Evolutionary conservation across 768 basidiomycete species (phyloP), one percentile per base, ranked within the genome.

Genomic region (Tricholoma flavovirens): DNA sequence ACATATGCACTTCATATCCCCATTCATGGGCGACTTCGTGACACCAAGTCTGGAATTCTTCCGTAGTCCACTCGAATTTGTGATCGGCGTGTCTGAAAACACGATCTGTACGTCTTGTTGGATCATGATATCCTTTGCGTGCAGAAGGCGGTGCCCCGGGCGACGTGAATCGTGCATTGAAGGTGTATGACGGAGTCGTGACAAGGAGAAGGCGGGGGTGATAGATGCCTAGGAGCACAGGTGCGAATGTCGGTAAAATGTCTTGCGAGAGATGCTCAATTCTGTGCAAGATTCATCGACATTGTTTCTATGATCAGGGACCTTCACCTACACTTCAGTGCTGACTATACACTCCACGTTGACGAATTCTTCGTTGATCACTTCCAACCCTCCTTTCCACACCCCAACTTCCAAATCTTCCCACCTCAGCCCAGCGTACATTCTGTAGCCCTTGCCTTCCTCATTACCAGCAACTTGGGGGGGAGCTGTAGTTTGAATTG

Each of bases 141-240:
- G 75, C 73, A 4, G 74, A 70, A 35, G 74, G 66, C 4, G 71
- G 70, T 0, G 70, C 67, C 35, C 71, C 74, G 0, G 87, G 88
- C 1, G 81, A 67, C 0, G 83, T 79, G 73, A 91, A 93, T 1
- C 85, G 82, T 17, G 76, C 77, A 60, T 93, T 95, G 76, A 88
- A 96, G 1, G 80, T 83, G 71, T 87, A 93, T 2, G 88, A 90
- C 0, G 92, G 93, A 0, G 93, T 96, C 0, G 93, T 95, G 63
- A 94, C 65, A 19, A 96, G 77, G 43, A 93, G 75, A 42, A 86
- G 64, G 24, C 77, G 75, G 0, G 93, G 93, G 54, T 82, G 83
- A 62, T 96, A 96, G 30, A 80, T 73, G 0, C 92, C 91, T 11
- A 96, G 78, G 12, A 95, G 71, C 50, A 84, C 68, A 3, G 88